Percentiles rank a stretch among this genome's conserved stretches.
These are phyloP conservation scores for Spinacia oleracea DNA, from an alignment of 179 eudicot species.

Conservation along the genomic window DNA sequence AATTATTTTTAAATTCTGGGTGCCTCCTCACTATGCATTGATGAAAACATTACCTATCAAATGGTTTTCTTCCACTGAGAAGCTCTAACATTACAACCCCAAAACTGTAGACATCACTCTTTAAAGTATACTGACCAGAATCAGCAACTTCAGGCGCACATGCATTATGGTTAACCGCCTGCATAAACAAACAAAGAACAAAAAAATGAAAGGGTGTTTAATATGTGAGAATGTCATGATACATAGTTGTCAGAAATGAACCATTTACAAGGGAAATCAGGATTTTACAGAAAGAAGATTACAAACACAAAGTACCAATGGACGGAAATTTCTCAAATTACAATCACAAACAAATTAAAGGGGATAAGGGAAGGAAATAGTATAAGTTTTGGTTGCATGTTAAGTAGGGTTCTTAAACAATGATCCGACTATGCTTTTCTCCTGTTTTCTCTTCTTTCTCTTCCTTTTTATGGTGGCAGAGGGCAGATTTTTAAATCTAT, in stretches of 20 bases:
- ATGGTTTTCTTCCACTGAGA: conserved; percentile 50
- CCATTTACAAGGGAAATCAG: not conserved
- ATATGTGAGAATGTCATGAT: not conserved
- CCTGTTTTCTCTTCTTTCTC: not conserved
- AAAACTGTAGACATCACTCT: conserved; percentile 54
- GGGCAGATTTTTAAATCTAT: not conserved
- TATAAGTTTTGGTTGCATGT: not conserved
- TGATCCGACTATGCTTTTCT: not conserved
- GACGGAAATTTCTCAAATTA: not conserved
- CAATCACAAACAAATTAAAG: not conserved
- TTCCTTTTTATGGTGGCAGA: not conserved
- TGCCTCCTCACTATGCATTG: not conserved
- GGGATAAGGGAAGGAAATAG: not conserved
- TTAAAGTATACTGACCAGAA: conserved; percentile 47
- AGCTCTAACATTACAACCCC: conserved; percentile 59
- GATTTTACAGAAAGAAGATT: not conserved
- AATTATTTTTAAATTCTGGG: not conserved
- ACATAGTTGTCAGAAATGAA: not conserved
- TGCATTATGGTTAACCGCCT: conserved; percentile 63
- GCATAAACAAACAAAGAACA: conserved; percentile 21
- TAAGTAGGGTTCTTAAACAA: not conserved
- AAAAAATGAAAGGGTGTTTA: not conserved
- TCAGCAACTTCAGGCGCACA: conserved; percentile 60
- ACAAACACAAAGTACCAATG: not conserved
- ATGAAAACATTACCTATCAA: conserved; percentile 39